phyloP scores from a whole-genome alignment of 768 basidiomycete species.

The Trametes villosa region DNA sequence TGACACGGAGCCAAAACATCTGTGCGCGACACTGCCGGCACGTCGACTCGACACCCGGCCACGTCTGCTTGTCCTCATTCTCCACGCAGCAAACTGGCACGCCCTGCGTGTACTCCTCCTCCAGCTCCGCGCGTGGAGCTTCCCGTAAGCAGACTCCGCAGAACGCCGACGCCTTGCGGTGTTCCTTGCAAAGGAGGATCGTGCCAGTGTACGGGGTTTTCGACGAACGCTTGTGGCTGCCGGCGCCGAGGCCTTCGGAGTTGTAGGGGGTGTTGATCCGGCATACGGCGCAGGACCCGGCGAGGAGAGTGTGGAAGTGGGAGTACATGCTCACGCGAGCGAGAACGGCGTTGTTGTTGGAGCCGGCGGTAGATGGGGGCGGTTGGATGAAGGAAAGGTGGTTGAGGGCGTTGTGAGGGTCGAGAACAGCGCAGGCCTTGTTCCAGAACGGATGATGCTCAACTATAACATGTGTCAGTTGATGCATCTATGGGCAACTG shows the following conservation, averaged over 20 bases:
- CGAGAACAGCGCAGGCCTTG: conserved; percentile 62
- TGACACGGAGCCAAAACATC: conserved; percentile 65
- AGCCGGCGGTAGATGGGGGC: conserved; percentile 33
- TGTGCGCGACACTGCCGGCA: conserved; percentile 70
- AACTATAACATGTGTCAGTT: conserved; percentile 51
- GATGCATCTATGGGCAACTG: no score
- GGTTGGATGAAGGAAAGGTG: conserved; percentile 50
- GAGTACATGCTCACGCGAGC: conserved; percentile 48
- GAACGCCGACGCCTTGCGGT: conserved; percentile 57
- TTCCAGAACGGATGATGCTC: conserved; percentile 74
- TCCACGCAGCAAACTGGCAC: conserved; percentile 55
- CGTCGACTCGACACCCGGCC: conserved; percentile 67
- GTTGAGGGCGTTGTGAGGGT: conserved; percentile 61
- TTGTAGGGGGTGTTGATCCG: conserved; percentile 64
- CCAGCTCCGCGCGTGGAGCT: conserved; percentile 49
- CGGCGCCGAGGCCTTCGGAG: conserved; percentile 52
- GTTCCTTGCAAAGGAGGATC: conserved; percentile 64
- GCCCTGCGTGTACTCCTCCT: conserved; percentile 38
- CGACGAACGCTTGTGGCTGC: conserved; percentile 46
- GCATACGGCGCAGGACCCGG: conserved; percentile 65
- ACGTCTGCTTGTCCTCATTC: conserved; percentile 75
- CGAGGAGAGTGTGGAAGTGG: conserved; percentile 64
- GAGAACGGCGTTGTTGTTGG: conserved; percentile 23
- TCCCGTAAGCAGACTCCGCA: conserved; percentile 76
- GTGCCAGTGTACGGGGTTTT: conserved; percentile 47